Conservation (phyloP, 305 asterid genomes). For the Lippia alba region DNA sequence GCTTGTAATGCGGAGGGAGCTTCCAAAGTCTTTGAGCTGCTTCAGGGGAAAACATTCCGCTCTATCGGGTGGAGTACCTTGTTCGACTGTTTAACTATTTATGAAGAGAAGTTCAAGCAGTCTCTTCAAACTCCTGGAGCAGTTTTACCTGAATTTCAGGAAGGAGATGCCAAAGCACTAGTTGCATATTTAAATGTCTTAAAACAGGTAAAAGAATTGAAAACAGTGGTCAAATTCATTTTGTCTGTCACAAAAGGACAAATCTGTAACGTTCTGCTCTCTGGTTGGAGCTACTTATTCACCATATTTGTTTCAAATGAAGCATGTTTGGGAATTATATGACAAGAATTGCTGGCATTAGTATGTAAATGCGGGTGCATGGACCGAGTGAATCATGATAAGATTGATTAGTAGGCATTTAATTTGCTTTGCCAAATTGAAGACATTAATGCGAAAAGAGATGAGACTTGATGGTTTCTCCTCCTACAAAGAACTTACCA, state of each 20-base stretch:
- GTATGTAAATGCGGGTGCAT: neutral
- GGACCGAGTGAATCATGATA: neutral
- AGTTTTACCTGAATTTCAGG: slow-evolving; percentile 81
- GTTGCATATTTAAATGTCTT: slow-evolving; percentile 92
- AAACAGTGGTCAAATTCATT: slow-evolving; percentile 2
- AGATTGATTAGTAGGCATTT: neutral
- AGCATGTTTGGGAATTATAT: slow-evolving; percentile 5
- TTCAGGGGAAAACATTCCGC: slow-evolving; percentile 86
- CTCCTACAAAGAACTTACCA: neutral
- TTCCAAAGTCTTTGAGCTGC: slow-evolving; percentile 90
- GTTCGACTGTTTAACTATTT: slow-evolving; percentile 84
- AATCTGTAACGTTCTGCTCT: slow-evolving; percentile 1
- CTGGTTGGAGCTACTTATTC: neutral
- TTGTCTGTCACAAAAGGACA: neutral
- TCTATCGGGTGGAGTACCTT: slow-evolving; percentile 92
- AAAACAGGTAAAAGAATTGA: slow-evolving; percentile 58
- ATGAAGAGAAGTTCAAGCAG: slow-evolving; percentile 87
- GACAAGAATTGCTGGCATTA: neutral
- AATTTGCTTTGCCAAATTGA: neutral
- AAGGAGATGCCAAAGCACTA: slow-evolving; percentile 97
- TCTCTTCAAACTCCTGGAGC: slow-evolving; percentile 85
- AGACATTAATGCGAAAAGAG: neutral
- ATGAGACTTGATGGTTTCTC: neutral
- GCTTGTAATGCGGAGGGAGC: slow-evolving; percentile 91
- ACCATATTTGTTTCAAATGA: neutral